Evolutionary conservation across 345 rosid species (phyloP).

Genomic region (Salix dunnii): DNA sequence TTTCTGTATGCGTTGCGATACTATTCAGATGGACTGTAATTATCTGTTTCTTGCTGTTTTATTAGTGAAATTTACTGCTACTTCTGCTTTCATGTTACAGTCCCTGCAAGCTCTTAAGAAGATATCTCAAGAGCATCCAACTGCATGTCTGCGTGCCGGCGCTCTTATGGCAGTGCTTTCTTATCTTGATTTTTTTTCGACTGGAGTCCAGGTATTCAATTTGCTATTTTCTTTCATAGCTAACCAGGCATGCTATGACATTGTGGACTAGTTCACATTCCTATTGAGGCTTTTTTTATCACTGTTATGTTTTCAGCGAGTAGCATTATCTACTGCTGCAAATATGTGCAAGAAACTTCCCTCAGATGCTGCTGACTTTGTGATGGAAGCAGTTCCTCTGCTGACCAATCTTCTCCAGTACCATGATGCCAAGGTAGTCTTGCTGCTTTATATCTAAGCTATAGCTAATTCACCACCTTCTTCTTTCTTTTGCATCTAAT

Average conservation of each 20-base stretch:
- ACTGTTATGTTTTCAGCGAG: constrained; percentile 55
- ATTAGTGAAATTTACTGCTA: constrained; percentile 4
- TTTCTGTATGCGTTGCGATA: neutral
- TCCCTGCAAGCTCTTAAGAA: constrained; percentile 96
- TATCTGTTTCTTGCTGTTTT: neutral
- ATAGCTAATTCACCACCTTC: neutral
- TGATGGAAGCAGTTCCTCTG: constrained; percentile 98
- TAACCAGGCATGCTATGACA: neutral
- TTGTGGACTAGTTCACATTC: neutral
- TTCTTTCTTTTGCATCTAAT: constrained; percentile 3
- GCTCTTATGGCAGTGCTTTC: constrained; percentile 99
- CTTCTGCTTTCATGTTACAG: constrained; percentile 36
- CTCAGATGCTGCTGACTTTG: constrained; percentile 98
- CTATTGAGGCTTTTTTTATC: neutral
- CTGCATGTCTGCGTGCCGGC: constrained; percentile 98
- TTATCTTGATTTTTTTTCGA: constrained; percentile 95
- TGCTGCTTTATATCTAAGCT: neutral
- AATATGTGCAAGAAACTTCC: constrained; percentile 99
- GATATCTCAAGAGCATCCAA: constrained; percentile 99
- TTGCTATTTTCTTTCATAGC: neutral
- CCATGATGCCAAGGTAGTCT: constrained; percentile 81
- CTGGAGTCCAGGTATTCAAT: constrained; percentile 87
- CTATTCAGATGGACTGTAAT: neutral
- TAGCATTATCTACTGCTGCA: constrained; percentile 97
- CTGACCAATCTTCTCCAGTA: constrained; percentile 96